Evolutionary conservation across 140 eudicot species (phyloP), one percentile per base, ranked within the genome.

Genomic region (Flaveria floridana): DNA sequence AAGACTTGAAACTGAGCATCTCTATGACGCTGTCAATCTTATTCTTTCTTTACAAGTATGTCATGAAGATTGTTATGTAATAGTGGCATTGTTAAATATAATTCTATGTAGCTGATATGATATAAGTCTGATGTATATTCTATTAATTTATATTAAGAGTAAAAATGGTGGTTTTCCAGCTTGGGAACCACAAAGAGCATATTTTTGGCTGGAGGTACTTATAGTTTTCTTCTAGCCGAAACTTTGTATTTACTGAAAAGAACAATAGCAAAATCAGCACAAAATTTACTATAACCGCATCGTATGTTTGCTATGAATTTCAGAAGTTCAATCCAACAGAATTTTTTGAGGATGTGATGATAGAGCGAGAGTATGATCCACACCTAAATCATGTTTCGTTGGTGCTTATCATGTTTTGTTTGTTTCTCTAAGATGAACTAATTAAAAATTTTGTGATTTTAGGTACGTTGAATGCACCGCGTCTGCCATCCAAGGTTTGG

Each of bases 141-240:
- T 28, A 28, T 28, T 28, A 79, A 21, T 68, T 59, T 13, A 63
- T 41, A 34, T 20, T 23, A 66, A 86, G 95, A 86, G 89, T 76
- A 47, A 52, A 25, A 84, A 76, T 78, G 95, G 95, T 42, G 91
- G 95, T 37, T 84, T 89, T 71, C 80, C 92, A 21, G 91, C 89
- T 65, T 89, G 96, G 96, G 96, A 89, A 73, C 96, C 96, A n/a
- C 81, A 70, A 15, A 64, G 87, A 66, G 88, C 92, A n/a, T 78
- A 76, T 77, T 74, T 77, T 50, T 89, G 91, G 88, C 23, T 88
- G 65, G 91, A 88, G 95, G 95, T 88, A 82, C 77, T 42, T n/a
- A 14, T 4, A 28, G 0, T 13, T 20, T n/a, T 51, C 6, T 8
- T 8, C 14, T 3, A 10, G 7, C 6, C 5, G 37, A 28, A 28